These are phyloP conservation scores for Sarocladiaceae sp. DNA, from an alignment of 2,329 filamentous ascomycete genomes.

Conservation along the genomic window DNA sequence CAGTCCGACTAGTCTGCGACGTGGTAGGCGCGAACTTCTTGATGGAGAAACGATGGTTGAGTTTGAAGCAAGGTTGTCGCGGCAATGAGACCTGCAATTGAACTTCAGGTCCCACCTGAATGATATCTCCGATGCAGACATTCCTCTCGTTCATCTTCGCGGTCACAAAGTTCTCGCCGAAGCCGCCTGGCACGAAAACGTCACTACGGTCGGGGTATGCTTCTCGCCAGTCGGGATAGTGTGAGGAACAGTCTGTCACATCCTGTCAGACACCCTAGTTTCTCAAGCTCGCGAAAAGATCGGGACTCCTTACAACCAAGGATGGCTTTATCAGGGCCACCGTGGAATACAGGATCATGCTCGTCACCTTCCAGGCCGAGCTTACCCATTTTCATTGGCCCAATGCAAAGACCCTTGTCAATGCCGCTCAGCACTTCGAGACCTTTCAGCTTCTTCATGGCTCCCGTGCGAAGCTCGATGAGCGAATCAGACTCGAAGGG, in stretches of 20 bases:
- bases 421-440: conserved; percentile 52
- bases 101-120: conserved; percentile 45
- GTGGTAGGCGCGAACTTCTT: conserved; percentile 58
- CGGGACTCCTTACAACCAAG: conserved; percentile 53
- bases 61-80: conserved; percentile 62
- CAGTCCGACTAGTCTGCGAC: conserved; percentile 53
- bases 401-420: conserved; percentile 42
- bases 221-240: conserved; percentile 51
- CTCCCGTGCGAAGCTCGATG: conserved; percentile 52
- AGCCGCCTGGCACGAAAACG: conserved; percentile 53
- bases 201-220: conserved; percentile 48
- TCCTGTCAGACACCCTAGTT: not conserved
- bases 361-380: conserved; percentile 56
- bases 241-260: conserved; percentile 50
- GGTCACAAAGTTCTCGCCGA: conserved; percentile 62
- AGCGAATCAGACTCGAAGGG: conserved; percentile 45
- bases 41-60: conserved; percentile 63
- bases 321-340: conserved; percentile 60
- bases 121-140: conserved; percentile 60
- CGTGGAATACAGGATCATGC: conserved; percentile 58
- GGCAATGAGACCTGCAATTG: conserved; percentile 57
- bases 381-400: conserved; percentile 39
- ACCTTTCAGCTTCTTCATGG: conserved; percentile 50
- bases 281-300: conserved; percentile 10
- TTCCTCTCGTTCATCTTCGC: conserved; percentile 58